Evolutionary conservation across 495 filamentous ascomycete species (phyloP), one percentile per base, ranked within the genome.

Genomic region (Penicillium ucsense): DNA sequence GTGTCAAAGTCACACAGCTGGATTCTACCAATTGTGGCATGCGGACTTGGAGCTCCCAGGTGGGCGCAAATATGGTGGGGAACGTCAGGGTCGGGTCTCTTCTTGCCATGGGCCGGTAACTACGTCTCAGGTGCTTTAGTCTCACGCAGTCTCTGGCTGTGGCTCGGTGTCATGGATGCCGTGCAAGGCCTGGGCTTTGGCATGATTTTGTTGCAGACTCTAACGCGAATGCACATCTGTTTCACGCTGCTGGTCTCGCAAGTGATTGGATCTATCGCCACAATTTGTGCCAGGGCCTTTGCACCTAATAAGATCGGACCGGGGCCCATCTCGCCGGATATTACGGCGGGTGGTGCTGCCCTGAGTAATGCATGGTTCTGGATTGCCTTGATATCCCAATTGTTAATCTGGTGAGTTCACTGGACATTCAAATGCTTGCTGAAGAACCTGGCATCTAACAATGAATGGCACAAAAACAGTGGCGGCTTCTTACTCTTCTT

Each of bases 401-500:
- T 82, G 41, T 60, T 75, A 27, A 79, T 88, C 47, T 84, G 81
- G 71, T 72, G 53, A 59, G 66, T 58, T n/a, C 20, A 20, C 2
- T 20, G 20, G 20, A 20, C 20, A 20, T 20, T 20, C 20, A 20
- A 20, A 20, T 20, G 20, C 20, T 20, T 20, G 20, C 20, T 20
- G 20, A 20, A 20, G 20, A 20, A 20, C 2, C 20, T 20, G 20
- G 34, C 34, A 35, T 35, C 34, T 6, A 7, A 10, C 7, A 35
- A 6, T 35, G 34, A 7, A 10, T 35, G 34, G 6, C 34, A 35
- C 34, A 7, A 35, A 35, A 20, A 43, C 33, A 72, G 78, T 52
- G 60, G 78, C 38, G 82, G 83, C 1, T 86, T 82, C 64, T 74
- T 83, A 40, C 66, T 76, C 57, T 85, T 84, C 66, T 86, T 85